phyloP scores from a whole-genome alignment of 1,139 yeast species.

The Saccharomyces hybrid region DNA sequence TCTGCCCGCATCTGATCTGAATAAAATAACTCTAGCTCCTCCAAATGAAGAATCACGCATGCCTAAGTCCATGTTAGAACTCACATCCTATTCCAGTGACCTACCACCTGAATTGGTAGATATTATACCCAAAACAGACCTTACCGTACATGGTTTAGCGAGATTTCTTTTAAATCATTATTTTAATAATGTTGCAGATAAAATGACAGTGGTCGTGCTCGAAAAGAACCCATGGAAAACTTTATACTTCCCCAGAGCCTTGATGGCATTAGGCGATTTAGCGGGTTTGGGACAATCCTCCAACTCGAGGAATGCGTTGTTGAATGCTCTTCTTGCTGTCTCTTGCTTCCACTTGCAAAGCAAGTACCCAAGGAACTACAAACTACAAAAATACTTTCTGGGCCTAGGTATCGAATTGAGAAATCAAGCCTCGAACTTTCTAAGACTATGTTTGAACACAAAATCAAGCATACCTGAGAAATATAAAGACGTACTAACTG shows the following conservation, averaged over 20 bases:
- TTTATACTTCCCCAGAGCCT: constrained; percentile 74
- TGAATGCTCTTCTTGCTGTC: constrained; percentile 76
- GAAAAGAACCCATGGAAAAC: constrained; percentile 79
- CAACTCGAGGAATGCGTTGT: constrained; percentile 65
- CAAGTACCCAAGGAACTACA: constrained; percentile 41
- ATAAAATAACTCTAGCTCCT: constrained; percentile 14
- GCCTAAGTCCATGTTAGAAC: constrained; percentile 36
- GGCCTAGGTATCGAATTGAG: constrained; percentile 68
- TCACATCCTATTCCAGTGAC: constrained; percentile 2
- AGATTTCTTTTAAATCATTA: constrained; percentile 67
- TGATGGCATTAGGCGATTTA: constrained; percentile 69
- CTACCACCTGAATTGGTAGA: constrained; percentile 21
- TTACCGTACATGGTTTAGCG: constrained; percentile 59
- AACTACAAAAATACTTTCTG: constrained; percentile 59
- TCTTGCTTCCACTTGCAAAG: constrained; percentile 76
- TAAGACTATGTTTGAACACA: constrained; percentile 49
- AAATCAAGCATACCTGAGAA: constrained; percentile 44
- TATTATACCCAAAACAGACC: constrained; percentile 49
- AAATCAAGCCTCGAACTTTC: constrained; percentile 64
- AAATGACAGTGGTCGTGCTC: constrained; percentile 80
- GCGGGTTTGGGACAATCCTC: constrained; percentile 69
- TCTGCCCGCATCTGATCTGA: constrained; percentile 7
- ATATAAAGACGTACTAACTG: constrained; percentile 78
- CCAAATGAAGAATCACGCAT: constrained; percentile 22
- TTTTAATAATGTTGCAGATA: constrained; percentile 71